Evolutionary conservation across 345 rosid species (phyloP), one percentile per base, ranked within the genome.

Genomic region (Odontarrhena argentea): DNA sequence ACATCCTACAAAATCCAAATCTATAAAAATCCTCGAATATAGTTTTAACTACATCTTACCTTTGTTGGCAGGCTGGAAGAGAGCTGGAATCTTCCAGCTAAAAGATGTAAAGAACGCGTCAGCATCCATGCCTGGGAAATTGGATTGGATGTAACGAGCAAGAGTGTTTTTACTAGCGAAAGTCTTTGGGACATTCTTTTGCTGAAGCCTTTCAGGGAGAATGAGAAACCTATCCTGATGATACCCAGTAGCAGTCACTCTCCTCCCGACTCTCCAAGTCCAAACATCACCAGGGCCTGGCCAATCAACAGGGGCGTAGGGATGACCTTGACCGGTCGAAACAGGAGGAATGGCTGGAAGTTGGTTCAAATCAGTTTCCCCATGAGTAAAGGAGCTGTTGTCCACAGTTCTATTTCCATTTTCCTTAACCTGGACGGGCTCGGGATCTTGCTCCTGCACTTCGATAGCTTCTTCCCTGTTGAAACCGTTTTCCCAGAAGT

Each of bases 61-160:
- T 72, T 76, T 77, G 49, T 54, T 63, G 13, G 73, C 71, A 30
- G 57, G 25, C 9, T 61, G 68, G 68, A 76, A 60, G 64, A 74
- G 68, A 50, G 92, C 78, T 7, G 97, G 97, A 47, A 93, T 52
- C 74, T 73, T 93, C 98, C 98, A 93, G 78, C 70, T 73, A 83
- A 93, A 93, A 8, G 94, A 87, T 0, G 83, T 72, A 73, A 90
- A 88, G 79, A 90, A 90, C 0, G 82, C 84, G 37, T 79, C 36
- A 26, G 84, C 41, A 59, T 90, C 86, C 61, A 83, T 84, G 60
- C n/a, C 25, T 0, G 96, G 96, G 71, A 83, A 84, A 55, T 54
- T 46, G 1, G 81, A 18, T 22, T 48, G 71, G 14, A 93, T 15
- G 70, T 74, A 93, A 24, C 79, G 83, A 68, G 69, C 86, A 55